Conservation (phyloP, 2,329 filamentous ascomycete species). For the Cercospora sojina region DNA sequence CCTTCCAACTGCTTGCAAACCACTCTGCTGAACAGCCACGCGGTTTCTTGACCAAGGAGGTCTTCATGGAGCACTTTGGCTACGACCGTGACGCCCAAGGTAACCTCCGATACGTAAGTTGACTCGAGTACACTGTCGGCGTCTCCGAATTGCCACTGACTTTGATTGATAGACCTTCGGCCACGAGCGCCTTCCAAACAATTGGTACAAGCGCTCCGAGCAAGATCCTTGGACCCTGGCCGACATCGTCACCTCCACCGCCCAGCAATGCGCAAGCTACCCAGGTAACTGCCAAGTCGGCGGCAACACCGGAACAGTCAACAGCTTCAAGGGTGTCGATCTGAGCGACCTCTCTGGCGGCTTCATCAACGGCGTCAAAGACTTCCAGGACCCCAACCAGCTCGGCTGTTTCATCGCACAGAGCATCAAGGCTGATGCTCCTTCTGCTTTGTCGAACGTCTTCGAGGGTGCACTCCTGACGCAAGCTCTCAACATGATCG, state of each 20-base stretch:
- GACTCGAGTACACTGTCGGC: not conserved
- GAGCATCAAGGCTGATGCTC: conserved; percentile 28
- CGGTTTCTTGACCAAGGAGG: conserved; percentile 26
- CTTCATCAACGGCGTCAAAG: conserved; percentile 26
- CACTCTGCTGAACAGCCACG: conserved; percentile 30
- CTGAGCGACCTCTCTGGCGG: conserved; percentile 30
- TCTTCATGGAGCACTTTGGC: conserved; percentile 28
- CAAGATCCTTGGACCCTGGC: conserved; percentile 29
- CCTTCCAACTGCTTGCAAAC: conserved; percentile 29
- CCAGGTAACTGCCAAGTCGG: conserved; percentile 29
- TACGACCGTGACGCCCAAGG: conserved; percentile 26
- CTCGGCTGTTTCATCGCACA: conserved; percentile 31
- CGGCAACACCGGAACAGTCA: conserved; percentile 31
- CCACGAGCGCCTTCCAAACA: conserved; percentile 30
- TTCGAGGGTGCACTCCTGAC: conserved; percentile 22
- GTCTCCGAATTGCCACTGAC: not conserved
- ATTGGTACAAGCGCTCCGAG: conserved; percentile 31
- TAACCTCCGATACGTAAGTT: conserved; percentile 16
- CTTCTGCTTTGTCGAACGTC: conserved; percentile 25
- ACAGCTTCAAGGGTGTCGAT: conserved; percentile 30
- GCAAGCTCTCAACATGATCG: conserved; percentile 15
- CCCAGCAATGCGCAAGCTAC: conserved; percentile 31
- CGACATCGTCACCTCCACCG: conserved; percentile 30
- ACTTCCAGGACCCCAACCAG: conserved; percentile 28
- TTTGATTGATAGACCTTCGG: conserved; percentile 19